phyloP scores from a whole-genome alignment of 106 monocot genomes.

The Dactylorhiza incarnata region DNA sequence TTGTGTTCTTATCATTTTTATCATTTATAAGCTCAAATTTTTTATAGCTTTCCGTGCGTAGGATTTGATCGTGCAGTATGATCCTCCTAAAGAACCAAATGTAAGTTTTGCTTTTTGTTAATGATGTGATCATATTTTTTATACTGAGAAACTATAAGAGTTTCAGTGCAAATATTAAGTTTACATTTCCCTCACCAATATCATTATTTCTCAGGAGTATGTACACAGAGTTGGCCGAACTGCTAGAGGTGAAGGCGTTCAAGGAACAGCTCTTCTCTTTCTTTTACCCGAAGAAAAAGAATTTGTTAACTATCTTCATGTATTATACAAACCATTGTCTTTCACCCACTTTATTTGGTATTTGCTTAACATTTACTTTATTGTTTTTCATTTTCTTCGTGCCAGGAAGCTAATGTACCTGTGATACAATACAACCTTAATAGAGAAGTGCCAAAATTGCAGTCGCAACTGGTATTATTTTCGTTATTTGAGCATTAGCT shows the following conservation, averaged over 20 bases:
- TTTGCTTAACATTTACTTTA: background rate
- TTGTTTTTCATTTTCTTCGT: background rate
- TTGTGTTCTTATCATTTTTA: background rate
- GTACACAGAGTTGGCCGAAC: conserved; percentile 93
- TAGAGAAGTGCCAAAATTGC: conserved; percentile 71
- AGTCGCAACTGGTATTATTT: conserved; percentile 67
- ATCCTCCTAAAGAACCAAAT: conserved; percentile 98
- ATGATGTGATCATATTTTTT: background rate
- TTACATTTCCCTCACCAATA: background rate
- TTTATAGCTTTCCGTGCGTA: conserved; percentile 14
- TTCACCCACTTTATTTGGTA: background rate
- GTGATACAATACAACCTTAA: conserved; percentile 68
- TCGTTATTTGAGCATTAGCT: background rate
- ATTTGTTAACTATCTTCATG: conserved; percentile 80
- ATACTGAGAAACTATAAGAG: background rate
- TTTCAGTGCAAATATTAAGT: background rate
- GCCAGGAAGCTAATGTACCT: conserved; percentile 79
- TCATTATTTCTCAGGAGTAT: conserved; percentile 47
- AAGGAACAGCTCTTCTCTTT: conserved; percentile 74
- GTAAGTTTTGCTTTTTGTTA: conserved; percentile 17
- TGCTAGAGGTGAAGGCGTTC: conserved; percentile 76
- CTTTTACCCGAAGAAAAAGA: conserved; percentile 74
- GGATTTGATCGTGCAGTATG: conserved; percentile 97
- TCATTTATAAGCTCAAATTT: background rate
- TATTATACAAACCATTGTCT: conserved; percentile 9